Evolutionary conservation across 208 protist species (phyloP).

Genomic region (Leishmania major): DNA sequence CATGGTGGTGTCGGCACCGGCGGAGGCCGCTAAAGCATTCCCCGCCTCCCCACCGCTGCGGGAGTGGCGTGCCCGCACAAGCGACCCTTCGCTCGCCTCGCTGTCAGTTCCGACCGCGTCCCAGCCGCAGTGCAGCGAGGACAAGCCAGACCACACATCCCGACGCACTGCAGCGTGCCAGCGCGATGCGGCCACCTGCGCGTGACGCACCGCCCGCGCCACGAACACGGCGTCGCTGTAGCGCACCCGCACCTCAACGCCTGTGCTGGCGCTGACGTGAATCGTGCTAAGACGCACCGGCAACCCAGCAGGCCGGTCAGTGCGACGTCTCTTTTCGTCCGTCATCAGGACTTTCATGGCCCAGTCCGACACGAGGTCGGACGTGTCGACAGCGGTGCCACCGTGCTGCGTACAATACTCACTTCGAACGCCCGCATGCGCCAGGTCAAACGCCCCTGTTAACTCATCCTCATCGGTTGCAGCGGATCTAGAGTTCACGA

Average conservation of each 20-base stretch:
- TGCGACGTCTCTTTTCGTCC: slow-evolving; percentile 13
- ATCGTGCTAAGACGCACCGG: slow-evolving; percentile 7
- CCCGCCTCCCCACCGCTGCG: background rate
- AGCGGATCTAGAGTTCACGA: slow-evolving; percentile 8
- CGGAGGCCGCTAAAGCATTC: background rate
- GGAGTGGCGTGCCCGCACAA: background rate
- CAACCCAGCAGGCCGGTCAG: background rate
- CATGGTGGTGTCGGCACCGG: background rate
- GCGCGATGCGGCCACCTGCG: slow-evolving; percentile 30
- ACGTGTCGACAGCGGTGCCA: background rate
- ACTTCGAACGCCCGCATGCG: slow-evolving; percentile 26
- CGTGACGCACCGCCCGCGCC: slow-evolving; percentile 34
- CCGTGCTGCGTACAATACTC: slow-evolving; percentile 20
- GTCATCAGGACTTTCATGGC: slow-evolving; percentile 26
- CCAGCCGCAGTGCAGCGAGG: slow-evolving; percentile 12
- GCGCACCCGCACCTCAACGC: slow-evolving; percentile 51
- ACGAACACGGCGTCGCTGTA: slow-evolving; percentile 59
- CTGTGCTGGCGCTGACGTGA: slow-evolving; percentile 32
- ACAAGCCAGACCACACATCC: slow-evolving; percentile 22
- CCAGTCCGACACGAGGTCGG: slow-evolving; percentile 27
- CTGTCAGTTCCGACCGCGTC: background rate
- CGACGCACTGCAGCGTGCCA: slow-evolving; percentile 29
- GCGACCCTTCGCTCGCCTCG: background rate
- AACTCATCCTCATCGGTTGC: slow-evolving; percentile 5
- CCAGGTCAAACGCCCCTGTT: slow-evolving; percentile 24